phyloP scores from a whole-genome alignment of 163 green algal species.

The Prototheca wickerhamii region DNA sequence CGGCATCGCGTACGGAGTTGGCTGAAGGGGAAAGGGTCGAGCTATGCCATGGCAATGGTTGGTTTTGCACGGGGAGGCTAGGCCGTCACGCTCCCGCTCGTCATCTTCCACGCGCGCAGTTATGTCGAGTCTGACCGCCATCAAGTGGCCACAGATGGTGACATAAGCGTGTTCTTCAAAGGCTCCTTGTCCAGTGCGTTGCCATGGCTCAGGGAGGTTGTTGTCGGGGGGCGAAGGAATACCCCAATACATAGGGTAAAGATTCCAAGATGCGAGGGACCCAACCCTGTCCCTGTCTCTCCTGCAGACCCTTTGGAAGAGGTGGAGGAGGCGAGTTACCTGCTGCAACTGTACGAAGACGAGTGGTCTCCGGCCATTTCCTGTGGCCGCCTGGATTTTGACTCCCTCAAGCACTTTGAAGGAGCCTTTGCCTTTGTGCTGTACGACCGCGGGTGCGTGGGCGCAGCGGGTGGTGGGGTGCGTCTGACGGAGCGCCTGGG shows the following conservation, averaged over 20 bases:
- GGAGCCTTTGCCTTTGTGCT: conserved; percentile 9
- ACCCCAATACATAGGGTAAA: not conserved
- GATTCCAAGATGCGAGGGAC: not conserved
- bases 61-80: not conserved
- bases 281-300: not conserved
- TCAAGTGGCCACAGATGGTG: conserved; percentile 6
- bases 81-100: not conserved
- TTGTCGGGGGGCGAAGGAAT: not conserved
- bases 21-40: no score
- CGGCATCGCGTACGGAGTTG: conserved; percentile 9
- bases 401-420: not conserved
- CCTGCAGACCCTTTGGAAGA: not conserved
- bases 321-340: conserved; percentile 12
- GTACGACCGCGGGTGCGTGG: conserved; percentile 4
- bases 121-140: conserved; percentile 3
- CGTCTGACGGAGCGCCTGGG: not conserved
- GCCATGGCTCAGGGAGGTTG: not conserved
- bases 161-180: conserved; percentile 16
- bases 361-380: not conserved
- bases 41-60: conserved; percentile 1
- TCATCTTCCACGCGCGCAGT: not conserved
- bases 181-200: not conserved
- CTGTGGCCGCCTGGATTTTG: not conserved
- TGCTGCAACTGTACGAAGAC: conserved; percentile 12
- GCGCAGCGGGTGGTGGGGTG: not conserved